These are phyloP conservation scores for Dorcoceras hygrometricum DNA, from an alignment of 257 asterid species.

Conservation along the genomic window DNA sequence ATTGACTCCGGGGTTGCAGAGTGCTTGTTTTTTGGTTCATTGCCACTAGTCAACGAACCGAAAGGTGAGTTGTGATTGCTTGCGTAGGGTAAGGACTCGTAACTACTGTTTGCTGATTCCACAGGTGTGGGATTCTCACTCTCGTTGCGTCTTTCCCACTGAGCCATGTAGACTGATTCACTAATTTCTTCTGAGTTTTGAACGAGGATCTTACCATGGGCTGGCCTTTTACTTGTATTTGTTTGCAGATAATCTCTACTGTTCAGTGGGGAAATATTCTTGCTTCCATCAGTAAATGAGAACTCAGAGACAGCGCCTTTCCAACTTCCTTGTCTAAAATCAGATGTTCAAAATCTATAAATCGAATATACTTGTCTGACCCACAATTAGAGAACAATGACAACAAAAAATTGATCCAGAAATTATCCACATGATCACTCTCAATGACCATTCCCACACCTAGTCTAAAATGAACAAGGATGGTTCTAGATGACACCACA, in stretches of 20 bases:
- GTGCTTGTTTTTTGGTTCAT: slow-evolving; percentile 26
- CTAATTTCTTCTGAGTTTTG: slow-evolving; percentile 24
- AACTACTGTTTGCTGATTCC: slow-evolving; percentile 33
- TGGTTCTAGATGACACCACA: not conserved
- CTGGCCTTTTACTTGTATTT: slow-evolving; percentile 23
- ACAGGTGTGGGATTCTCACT: slow-evolving; percentile 26
- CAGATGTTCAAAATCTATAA: slow-evolving; percentile 11
- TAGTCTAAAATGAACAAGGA: not conserved
- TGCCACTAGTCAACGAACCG: slow-evolving; percentile 26
- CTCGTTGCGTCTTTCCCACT: slow-evolving; percentile 24
- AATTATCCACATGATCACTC: not conserved
- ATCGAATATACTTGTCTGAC: not conserved
- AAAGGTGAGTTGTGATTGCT: slow-evolving; percentile 32
- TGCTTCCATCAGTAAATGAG: slow-evolving; percentile 32
- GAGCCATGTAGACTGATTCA: slow-evolving; percentile 22
- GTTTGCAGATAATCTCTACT: slow-evolving; percentile 29
- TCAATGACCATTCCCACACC: not conserved
- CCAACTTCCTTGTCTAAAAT: slow-evolving; percentile 53
- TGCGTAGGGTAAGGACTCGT: slow-evolving; percentile 25
- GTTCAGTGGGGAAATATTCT: slow-evolving; percentile 23
- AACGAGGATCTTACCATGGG: slow-evolving; percentile 27
- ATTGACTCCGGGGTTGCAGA: slow-evolving; percentile 27
- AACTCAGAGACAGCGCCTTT: slow-evolving; percentile 37
- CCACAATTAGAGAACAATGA: not conserved
- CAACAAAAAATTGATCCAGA: not conserved